These are phyloP conservation scores for Lasiodiplodia gonubiensis DNA, from an alignment of 2,329 filamentous ascomycete genomes.

Conservation along the genomic window DNA sequence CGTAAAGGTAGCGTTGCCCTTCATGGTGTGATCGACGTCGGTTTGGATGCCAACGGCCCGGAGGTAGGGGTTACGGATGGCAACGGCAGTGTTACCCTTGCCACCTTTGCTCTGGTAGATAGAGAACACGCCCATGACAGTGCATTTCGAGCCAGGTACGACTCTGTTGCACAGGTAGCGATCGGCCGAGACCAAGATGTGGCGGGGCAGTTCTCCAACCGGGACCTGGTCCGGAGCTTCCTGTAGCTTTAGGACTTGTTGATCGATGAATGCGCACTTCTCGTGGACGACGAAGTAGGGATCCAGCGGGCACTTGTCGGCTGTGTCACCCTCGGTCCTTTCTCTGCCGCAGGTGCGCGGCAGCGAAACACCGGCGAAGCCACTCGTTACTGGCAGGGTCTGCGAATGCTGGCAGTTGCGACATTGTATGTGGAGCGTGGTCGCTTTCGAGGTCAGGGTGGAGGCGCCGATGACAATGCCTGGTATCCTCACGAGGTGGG, in stretches of 20 bases:
- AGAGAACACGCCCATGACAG: slow-evolving; percentile 95
- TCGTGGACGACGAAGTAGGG: slow-evolving; percentile 97
- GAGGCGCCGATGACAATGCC: slow-evolving; percentile 98
- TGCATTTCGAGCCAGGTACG: slow-evolving; percentile 92
- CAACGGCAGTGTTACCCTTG: slow-evolving; percentile 82
- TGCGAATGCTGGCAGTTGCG: slow-evolving; percentile 79
- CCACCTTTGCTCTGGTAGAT: slow-evolving; percentile 94
- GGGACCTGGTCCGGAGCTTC: slow-evolving; percentile 97
- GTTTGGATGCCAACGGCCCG: slow-evolving; percentile 90
- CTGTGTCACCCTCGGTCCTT: slow-evolving; percentile 68
- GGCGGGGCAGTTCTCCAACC: slow-evolving; percentile 91
- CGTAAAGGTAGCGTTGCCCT: slow-evolving; percentile 81
- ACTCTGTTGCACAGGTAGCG: slow-evolving; percentile 94
- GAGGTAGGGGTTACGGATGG: slow-evolving; percentile 93
- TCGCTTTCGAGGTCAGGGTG: slow-evolving; percentile 95
- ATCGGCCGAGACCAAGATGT: slow-evolving; percentile 96
- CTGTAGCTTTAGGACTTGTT: slow-evolving; percentile 97
- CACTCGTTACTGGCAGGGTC: slow-evolving; percentile 75
- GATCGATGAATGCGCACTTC: slow-evolving; percentile 91
- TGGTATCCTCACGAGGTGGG: slow-evolving; percentile 92
- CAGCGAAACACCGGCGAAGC: slow-evolving; percentile 85
- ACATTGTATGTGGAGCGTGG: slow-evolving; percentile 83
- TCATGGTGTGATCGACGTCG: slow-evolving; percentile 86
- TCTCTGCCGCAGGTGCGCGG: slow-evolving; percentile 76
- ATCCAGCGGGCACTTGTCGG: slow-evolving; percentile 84